Evolutionary conservation across 2,329 filamentous ascomycete species (phyloP).

Genomic region (Aspergillus unguis): DNA sequence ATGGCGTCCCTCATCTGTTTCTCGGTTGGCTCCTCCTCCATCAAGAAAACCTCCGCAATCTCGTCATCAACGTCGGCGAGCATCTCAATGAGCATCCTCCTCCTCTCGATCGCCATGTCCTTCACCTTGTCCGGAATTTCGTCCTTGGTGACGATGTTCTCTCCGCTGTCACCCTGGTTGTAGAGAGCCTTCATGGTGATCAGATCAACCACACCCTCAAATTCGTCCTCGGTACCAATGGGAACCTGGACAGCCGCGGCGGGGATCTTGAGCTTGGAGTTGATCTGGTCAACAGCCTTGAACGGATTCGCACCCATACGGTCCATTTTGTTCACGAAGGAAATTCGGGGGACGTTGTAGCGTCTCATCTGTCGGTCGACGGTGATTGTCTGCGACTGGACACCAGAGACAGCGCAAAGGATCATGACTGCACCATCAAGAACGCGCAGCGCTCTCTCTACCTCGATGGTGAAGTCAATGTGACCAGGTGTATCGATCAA

Average conservation of each 20-base stretch:
- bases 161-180: constrained; percentile 80
- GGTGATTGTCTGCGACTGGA: constrained; percentile 96
- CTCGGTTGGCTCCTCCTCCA: constrained; percentile 74
- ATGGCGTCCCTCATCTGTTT: constrained; percentile 90
- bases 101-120: constrained; percentile 74
- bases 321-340: constrained; percentile 99
- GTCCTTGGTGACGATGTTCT: constrained; percentile 70
- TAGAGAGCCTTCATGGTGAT: constrained; percentile 91
- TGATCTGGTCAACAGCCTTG: constrained; percentile 97
- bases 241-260: constrained; percentile 93
- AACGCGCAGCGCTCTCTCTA: constrained; percentile 90
- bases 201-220: constrained; percentile 87
- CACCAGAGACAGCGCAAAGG: constrained; percentile 92
- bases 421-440: constrained; percentile 98
- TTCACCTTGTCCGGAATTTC: constrained; percentile 78
- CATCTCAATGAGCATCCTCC: constrained; percentile 84
- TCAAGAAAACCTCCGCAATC: constrained; percentile 91
- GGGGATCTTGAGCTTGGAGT: constrained; percentile 87
- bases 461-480: constrained; percentile 99
- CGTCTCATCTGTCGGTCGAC: constrained; percentile 98
- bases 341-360: constrained; percentile 93
- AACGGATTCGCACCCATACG: constrained; percentile 97
- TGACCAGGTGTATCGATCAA: constrained; percentile 98
- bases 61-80: constrained; percentile 97
- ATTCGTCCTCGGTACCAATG: constrained; percentile 87